Evolutionary conservation across 352 stramenopile species (phyloP).

Genomic region (Globisporangium apiculatum): DNA sequence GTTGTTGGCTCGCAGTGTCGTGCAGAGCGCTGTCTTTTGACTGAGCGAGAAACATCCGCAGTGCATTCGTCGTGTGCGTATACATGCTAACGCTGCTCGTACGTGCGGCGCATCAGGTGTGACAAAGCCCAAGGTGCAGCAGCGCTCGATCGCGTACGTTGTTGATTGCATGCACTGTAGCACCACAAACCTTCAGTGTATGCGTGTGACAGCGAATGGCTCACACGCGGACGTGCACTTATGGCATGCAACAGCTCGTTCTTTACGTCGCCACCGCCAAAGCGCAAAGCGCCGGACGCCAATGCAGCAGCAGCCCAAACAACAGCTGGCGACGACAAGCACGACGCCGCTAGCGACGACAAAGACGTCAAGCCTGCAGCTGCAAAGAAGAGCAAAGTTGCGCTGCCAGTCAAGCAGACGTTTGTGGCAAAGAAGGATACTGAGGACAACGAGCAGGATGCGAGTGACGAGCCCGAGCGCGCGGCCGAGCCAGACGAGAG

Average conservation of each 20-base stretch:
- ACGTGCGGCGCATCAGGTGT: constrained; percentile 1
- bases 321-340: not conserved
- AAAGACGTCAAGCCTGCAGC: not conserved
- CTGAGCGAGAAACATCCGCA: too few relatives aligned
- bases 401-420: not conserved
- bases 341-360: not conserved
- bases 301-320: not conserved
- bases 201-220: not conserved
- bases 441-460: constrained; percentile 9
- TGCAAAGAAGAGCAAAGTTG: constrained; percentile 7
- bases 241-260: constrained; percentile 30
- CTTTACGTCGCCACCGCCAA: constrained; percentile 30
- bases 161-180: not conserved
- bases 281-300: constrained; percentile 26
- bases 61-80: not conserved
- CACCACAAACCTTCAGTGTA: not conserved
- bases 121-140: constrained; percentile 33
- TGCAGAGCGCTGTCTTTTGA: too few relatives aligned
- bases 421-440: not conserved
- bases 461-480: constrained; percentile 11
- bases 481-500: constrained; percentile 19
- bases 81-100: too few relatives aligned
- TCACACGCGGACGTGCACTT: not conserved
- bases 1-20: too few relatives aligned
- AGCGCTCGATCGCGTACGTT: constrained; percentile 63